These are phyloP conservation scores for Chlorella sp. DNA, from an alignment of 139 green algal species.

Conservation along the genomic window DNA sequence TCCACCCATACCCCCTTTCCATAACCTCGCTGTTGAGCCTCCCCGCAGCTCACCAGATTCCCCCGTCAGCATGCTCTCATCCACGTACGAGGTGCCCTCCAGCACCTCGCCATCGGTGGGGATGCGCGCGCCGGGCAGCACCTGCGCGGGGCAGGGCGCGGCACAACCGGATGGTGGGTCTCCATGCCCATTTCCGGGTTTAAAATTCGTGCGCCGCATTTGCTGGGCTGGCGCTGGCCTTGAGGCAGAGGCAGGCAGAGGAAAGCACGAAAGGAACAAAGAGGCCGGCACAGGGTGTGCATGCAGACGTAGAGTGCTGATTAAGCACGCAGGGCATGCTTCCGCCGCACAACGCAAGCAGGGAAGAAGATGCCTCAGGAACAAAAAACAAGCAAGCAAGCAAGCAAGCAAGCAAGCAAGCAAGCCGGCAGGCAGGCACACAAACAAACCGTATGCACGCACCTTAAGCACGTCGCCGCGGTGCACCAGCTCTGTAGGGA, in stretches of 20 bases:
- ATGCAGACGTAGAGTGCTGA: slow-evolving; percentile 26
- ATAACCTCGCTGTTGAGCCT: too few relatives aligned
- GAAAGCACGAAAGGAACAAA: too few relatives aligned
- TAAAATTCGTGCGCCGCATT: too few relatives aligned
- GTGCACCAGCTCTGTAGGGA: slow-evolving; percentile 86
- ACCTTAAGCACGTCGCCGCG: slow-evolving; percentile 90
- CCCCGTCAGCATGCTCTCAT: slow-evolving; percentile 98
- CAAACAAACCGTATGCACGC: background rate
- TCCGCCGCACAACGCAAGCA: too few relatives aligned
- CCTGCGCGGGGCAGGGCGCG: slow-evolving; percentile 49
- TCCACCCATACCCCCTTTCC: too few relatives aligned
- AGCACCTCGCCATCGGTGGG: slow-evolving; percentile 90
- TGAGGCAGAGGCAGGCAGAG: too few relatives aligned
- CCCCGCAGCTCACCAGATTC: slow-evolving; percentile 76
- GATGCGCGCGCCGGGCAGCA: slow-evolving; percentile 84
- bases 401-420: background rate
- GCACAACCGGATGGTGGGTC: too few relatives aligned
- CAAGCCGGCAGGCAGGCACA: background rate
- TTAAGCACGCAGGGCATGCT: too few relatives aligned
- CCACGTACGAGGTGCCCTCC: slow-evolving; percentile 80
- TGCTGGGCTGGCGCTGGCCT: too few relatives aligned
- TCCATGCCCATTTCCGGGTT: too few relatives aligned
- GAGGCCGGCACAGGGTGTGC: background rate
- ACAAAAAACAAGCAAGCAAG: too few relatives aligned
- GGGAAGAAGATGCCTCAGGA: too few relatives aligned